phyloP scores from a whole-genome alignment of 2,329 filamentous ascomycete genomes.

The Fusarium proliferatum region DNA sequence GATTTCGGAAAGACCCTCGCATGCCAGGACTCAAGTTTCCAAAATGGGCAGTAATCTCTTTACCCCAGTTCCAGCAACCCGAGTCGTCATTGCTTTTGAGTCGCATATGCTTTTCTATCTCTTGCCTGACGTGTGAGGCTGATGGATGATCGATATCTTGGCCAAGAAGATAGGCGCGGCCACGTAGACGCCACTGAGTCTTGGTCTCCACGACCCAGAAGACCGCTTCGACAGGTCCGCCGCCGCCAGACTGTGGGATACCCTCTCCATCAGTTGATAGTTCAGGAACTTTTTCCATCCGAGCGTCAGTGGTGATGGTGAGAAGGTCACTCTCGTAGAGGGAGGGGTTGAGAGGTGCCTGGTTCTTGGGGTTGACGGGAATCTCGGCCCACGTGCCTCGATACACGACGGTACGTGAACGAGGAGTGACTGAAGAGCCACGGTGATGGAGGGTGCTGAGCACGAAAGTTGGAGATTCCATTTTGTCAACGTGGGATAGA shows the following conservation, averaged over 20 bases:
- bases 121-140: slow-evolving; percentile 64
- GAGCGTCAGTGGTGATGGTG: slow-evolving; percentile 86
- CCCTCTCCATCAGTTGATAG: slow-evolving; percentile 62
- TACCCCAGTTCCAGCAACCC: slow-evolving; percentile 78
- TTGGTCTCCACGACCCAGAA: slow-evolving; percentile 79
- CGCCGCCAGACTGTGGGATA: slow-evolving; percentile 62
- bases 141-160: slow-evolving; percentile 67
- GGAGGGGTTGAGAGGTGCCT: slow-evolving; percentile 75
- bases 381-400: slow-evolving; percentile 85
- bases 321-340: slow-evolving; percentile 80
- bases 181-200: slow-evolving; percentile 88
- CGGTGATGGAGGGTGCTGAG: slow-evolving; percentile 62
- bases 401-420: slow-evolving; percentile 83
- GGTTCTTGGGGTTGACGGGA: slow-evolving; percentile 77
- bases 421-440: slow-evolving; percentile 57
- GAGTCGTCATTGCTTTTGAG: slow-evolving; percentile 46
- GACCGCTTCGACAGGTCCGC: slow-evolving; percentile 81
- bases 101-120: slow-evolving; percentile 73
- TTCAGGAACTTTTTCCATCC: slow-evolving; percentile 86
- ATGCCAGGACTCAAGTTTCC: slow-evolving; percentile 86
- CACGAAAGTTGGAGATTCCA: slow-evolving; percentile 61
- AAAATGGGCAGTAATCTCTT: slow-evolving; percentile 87
- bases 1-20: slow-evolving; percentile 79
- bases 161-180: slow-evolving; percentile 79
- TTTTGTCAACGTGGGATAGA: slow-evolving; percentile 60